Percentiles rank a stretch among this genome's conserved stretches.
phyloP scores from a whole-genome alignment of 768 basidiomycete species.

The Calvatia gigantea region DNA sequence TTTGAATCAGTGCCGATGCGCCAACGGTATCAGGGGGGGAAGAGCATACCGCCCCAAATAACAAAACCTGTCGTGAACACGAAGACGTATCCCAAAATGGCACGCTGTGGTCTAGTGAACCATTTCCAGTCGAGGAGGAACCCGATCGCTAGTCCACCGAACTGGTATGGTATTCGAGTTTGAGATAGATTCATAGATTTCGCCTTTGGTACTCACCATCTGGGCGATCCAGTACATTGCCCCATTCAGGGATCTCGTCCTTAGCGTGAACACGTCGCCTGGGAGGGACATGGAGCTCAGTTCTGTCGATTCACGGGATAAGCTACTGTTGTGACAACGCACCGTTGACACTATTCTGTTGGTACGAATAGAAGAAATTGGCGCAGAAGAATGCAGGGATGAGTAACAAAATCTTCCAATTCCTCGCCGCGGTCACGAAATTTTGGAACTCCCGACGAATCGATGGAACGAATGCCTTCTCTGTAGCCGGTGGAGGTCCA shows the following conservation, averaged over 20 bases:
- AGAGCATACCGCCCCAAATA: slow-evolving; percentile 23
- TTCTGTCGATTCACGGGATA: background rate
- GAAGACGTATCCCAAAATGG: slow-evolving; percentile 22
- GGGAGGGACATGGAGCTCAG: background rate
- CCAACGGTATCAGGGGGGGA: background rate
- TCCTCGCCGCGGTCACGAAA: slow-evolving; percentile 18
- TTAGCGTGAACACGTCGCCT: slow-evolving; percentile 24
- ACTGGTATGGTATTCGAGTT: slow-evolving; percentile 9
- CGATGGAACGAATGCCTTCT: slow-evolving; percentile 15
- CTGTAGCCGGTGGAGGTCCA: slow-evolving; percentile 18
- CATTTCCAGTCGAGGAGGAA: slow-evolving; percentile 24
- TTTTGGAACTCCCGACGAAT: slow-evolving; percentile 19
- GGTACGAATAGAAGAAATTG: slow-evolving; percentile 30
- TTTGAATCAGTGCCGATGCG: background rate
- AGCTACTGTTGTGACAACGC: background rate
- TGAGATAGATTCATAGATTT: background rate
- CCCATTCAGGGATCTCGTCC: slow-evolving; percentile 25
- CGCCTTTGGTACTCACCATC: slow-evolving; percentile 17
- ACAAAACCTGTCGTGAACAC: slow-evolving; percentile 23
- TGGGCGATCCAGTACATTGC: slow-evolving; percentile 29
- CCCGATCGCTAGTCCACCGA: slow-evolving; percentile 24
- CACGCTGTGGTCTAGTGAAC: slow-evolving; percentile 25
- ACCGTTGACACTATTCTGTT: slow-evolving; percentile 26
- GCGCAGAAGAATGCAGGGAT: slow-evolving; percentile 28
- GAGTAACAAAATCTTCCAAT: slow-evolving; percentile 25